These are phyloP conservation scores for Boletus pseudopeckii DNA, from an alignment of 768 basidiomycete genomes.

Conservation along the genomic window DNA sequence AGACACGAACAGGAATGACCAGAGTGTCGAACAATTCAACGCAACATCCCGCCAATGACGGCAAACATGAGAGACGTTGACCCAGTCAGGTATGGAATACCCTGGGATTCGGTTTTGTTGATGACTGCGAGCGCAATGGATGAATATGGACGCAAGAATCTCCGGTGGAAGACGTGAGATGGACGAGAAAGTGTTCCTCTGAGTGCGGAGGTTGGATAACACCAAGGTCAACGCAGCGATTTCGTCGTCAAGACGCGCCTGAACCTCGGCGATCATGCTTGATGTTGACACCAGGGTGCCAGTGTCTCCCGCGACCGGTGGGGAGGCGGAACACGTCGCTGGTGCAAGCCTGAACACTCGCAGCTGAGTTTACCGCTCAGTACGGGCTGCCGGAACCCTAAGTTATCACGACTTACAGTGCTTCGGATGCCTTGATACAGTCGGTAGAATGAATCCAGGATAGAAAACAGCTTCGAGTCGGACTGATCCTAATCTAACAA, in stretches of 20 bases:
- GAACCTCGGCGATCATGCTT: background rate
- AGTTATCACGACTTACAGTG: background rate
- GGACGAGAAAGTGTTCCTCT: slow-evolving; percentile 14
- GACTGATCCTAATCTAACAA: no score
- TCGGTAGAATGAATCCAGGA: background rate
- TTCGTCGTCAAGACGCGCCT: slow-evolving; percentile 18
- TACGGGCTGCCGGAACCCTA: background rate
- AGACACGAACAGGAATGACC: slow-evolving; percentile 36
- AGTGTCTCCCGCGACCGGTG: background rate
- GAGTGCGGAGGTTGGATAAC: slow-evolving; percentile 15
- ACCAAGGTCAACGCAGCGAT: slow-evolving; percentile 9
- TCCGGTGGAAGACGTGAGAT: slow-evolving; percentile 22
- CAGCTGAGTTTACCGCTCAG: background rate
- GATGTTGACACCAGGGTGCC: background rate
- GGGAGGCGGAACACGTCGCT: background rate
- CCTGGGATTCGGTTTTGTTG: background rate
- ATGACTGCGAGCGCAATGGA: slow-evolving; percentile 4
- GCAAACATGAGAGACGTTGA: slow-evolving; percentile 24
- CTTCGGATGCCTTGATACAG: background rate
- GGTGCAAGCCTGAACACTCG: background rate
- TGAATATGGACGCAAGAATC: slow-evolving; percentile 22
- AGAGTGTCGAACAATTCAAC: slow-evolving; percentile 39
- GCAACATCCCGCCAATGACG: slow-evolving; percentile 44
- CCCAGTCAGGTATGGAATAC: slow-evolving; percentile 18
- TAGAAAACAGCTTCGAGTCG: background rate